phyloP scores from a whole-genome alignment of 495 filamentous ascomycete genomes.

The Coniosporium apollinis region DNA sequence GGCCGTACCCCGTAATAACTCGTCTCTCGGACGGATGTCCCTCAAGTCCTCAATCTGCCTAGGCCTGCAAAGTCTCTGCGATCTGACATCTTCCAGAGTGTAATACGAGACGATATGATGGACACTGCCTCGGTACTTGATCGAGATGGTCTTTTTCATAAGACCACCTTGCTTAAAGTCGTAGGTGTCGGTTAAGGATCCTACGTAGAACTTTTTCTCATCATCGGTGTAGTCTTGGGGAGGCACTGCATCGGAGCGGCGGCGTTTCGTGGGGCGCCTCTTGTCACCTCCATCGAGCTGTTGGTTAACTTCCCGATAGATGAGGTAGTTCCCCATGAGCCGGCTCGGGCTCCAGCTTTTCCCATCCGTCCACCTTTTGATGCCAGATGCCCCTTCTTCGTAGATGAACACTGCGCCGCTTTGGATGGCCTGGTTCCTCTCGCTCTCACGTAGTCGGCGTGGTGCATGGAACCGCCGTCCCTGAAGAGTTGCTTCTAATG shows the following conservation, averaged over 20 bases:
- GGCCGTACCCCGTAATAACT: too few relatives aligned
- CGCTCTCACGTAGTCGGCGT: slow-evolving; percentile 71
- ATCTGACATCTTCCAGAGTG: slow-evolving; percentile 55
- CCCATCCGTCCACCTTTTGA: slow-evolving; percentile 90
- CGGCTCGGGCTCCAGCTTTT: slow-evolving; percentile 81
- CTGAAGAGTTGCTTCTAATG: slow-evolving; percentile 58
- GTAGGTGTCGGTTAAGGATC: slow-evolving; percentile 74
- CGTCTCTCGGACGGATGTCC: too few relatives aligned
- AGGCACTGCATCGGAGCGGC: slow-evolving; percentile 24
- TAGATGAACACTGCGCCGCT: slow-evolving; percentile 84
- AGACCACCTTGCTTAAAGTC: slow-evolving; percentile 70
- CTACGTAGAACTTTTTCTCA: slow-evolving; percentile 28
- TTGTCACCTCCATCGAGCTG: slow-evolving; percentile 78
- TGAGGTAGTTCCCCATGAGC: slow-evolving; percentile 71
- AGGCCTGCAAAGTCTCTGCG: slow-evolving; percentile 43
- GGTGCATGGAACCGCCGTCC: slow-evolving; percentile 55
- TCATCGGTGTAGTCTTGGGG: slow-evolving; percentile 33
- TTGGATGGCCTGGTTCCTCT: slow-evolving; percentile 52
- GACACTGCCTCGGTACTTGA: slow-evolving; percentile 47
- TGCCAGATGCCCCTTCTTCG: slow-evolving; percentile 71
- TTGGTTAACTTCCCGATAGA: slow-evolving; percentile 75
- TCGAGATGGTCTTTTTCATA: slow-evolving; percentile 83
- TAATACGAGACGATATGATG: slow-evolving; percentile 89
- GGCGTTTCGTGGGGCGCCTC: slow-evolving; percentile 67
- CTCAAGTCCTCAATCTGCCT: too few relatives aligned